These are phyloP conservation scores for Talaromyces sp. DNA, from an alignment of 2,329 filamentous ascomycete genomes.

Conservation along the genomic window DNA sequence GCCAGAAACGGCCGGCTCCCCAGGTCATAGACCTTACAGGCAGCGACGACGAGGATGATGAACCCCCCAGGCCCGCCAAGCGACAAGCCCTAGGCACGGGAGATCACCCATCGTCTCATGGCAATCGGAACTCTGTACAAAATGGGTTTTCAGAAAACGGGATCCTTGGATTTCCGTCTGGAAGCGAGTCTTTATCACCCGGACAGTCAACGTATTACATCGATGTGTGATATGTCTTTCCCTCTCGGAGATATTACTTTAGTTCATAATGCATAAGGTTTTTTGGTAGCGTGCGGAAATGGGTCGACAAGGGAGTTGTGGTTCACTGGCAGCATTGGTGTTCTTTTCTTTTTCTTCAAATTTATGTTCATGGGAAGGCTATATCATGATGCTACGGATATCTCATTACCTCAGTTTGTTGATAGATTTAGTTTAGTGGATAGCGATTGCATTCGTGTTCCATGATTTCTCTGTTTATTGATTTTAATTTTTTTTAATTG, in stretches of 20 bases:
- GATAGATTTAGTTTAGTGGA: not conserved
- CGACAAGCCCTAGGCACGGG: slow-evolving; percentile 21
- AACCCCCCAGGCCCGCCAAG: slow-evolving; percentile 32
- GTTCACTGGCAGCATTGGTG: not conserved
- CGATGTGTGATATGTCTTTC: slow-evolving; percentile 2
- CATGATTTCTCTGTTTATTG: not conserved
- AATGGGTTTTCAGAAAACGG: slow-evolving; percentile 4
- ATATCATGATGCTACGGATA: not conserved
- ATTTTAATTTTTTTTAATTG: too few species aligned
- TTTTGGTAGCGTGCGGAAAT: not conserved
- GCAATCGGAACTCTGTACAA: slow-evolving; percentile 16
- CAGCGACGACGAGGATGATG: slow-evolving; percentile 46
- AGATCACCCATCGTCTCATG: slow-evolving; percentile 17
- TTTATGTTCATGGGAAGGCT: not conserved
- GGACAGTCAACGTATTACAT: slow-evolving; percentile 7
- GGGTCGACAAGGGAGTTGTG: not conserved
- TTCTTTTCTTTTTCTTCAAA: not conserved
- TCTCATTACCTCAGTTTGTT: not conserved
- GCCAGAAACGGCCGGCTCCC: slow-evolving; percentile 42
- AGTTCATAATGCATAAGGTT: not conserved
- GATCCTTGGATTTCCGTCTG: slow-evolving; percentile 2
- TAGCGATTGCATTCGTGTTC: not conserved
- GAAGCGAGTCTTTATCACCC: slow-evolving; percentile 7
- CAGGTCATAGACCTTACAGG: slow-evolving; percentile 51
- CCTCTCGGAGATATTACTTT: not conserved